These are phyloP conservation scores for Debaryomyces hansenii DNA, from an alignment of 805 yeast species.

Conservation along the genomic window DNA sequence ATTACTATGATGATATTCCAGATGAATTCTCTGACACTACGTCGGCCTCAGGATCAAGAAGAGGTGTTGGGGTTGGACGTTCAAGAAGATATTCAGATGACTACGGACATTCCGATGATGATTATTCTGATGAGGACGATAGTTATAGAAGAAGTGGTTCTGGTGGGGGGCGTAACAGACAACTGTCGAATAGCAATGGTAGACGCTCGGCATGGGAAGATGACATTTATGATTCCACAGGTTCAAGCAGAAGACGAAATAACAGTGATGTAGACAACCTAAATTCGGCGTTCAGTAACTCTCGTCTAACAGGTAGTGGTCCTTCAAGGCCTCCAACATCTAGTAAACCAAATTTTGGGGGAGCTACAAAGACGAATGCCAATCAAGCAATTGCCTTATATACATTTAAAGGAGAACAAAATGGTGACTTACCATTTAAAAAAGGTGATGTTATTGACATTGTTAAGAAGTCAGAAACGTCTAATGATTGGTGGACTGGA, in stretches of 20 bases:
- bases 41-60: conserved; percentile 33
- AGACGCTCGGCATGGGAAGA: conserved; percentile 77
- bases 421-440: conserved; percentile 89
- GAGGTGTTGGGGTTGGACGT: conserved; percentile 9
- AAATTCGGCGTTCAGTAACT: conserved; percentile 32
- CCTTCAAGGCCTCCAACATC: conserved; percentile 40
- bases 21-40: conserved; percentile 62
- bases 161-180: conserved; percentile 11
- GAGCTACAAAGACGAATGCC: conserved; percentile 36
- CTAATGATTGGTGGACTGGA: conserved; percentile 99
- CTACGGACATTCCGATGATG: conserved; percentile 35
- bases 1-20: conserved; percentile 72
- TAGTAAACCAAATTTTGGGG: conserved; percentile 42
- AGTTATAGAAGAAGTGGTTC: conserved; percentile 27
- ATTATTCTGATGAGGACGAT: conserved; percentile 37
- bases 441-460: conserved; percentile 94
- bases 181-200: conserved; percentile 9
- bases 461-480: conserved; percentile 79
- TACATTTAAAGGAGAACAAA: conserved; percentile 87
- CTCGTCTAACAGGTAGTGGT: conserved; percentile 26
- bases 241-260: conserved; percentile 26
- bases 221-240: conserved; percentile 69
- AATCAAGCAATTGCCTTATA: conserved; percentile 89
- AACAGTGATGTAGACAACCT: conserved; percentile 35
- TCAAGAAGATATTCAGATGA: conserved; percentile 30